phyloP scores from a whole-genome alignment of 495 filamentous ascomycete genomes.

The Hyaloscypha finlandica region DNA sequence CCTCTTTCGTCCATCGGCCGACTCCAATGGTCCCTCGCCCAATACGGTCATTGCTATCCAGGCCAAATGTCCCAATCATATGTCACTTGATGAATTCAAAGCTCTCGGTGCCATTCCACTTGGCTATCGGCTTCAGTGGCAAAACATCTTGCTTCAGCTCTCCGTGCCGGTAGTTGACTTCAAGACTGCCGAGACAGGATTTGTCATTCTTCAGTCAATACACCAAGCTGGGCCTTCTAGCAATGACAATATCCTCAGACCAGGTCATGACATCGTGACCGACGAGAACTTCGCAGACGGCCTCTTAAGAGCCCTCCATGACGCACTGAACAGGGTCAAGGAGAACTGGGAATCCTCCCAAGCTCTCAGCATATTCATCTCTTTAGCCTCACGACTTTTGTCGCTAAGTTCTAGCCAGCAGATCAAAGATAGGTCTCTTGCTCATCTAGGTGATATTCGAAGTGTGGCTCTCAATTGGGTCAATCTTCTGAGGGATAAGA shows the following conservation, averaged over 20 bases:
- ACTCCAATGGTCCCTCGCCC: neutral
- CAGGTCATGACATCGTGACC: slow-evolving; percentile 35
- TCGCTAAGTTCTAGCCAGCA: slow-evolving; percentile 31
- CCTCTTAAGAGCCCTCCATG: slow-evolving; percentile 32
- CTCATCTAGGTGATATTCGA: slow-evolving; percentile 20
- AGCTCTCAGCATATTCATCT: slow-evolving; percentile 34
- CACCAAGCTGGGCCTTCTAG: slow-evolving; percentile 37
- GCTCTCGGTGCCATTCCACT: slow-evolving; percentile 39
- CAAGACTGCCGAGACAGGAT: slow-evolving; percentile 37
- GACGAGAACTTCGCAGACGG: slow-evolving; percentile 31
- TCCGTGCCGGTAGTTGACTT: slow-evolving; percentile 34
- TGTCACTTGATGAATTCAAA: slow-evolving; percentile 43
- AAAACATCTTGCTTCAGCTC: slow-evolving; percentile 44
- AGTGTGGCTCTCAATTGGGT: slow-evolving; percentile 24
- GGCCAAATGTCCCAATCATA: slow-evolving; percentile 31
- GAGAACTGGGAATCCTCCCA: slow-evolving; percentile 42
- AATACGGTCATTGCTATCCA: slow-evolving; percentile 31
- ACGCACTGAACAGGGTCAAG: slow-evolving; percentile 32
- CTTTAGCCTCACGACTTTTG: slow-evolving; percentile 32
- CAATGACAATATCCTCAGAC: slow-evolving; percentile 16
- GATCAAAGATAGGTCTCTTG: slow-evolving; percentile 21
- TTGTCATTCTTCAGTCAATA: slow-evolving; percentile 41
- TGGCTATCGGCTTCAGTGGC: slow-evolving; percentile 44
- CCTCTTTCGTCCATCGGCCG: neutral
- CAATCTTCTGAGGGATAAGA: neutral